These are phyloP conservation scores for Barnettozyma salicaria DNA, from an alignment of 805 yeast species.

Conservation along the genomic window DNA sequence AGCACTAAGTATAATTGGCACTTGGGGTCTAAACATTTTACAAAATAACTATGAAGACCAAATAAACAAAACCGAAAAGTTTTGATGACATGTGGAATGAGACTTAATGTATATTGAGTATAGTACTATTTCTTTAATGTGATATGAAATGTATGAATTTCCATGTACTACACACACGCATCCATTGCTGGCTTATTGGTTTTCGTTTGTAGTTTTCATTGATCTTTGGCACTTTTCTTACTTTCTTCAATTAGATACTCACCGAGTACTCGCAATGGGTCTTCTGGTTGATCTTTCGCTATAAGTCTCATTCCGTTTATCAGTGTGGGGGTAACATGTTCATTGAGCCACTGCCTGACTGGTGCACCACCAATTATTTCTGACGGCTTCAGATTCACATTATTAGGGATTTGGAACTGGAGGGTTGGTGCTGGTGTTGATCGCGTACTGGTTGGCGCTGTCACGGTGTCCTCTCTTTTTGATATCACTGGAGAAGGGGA, in stretches of 20 bases:
- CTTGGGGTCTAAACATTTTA: slow-evolving; percentile 69
- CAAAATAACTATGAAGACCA: slow-evolving; percentile 43
- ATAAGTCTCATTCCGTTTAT: slow-evolving; percentile 43
- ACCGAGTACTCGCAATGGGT: slow-evolving; percentile 49
- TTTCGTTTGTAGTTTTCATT: neutral
- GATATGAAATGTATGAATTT: no score
- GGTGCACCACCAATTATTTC: slow-evolving; percentile 68
- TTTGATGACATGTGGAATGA: slow-evolving; percentile 20
- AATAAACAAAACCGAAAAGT: slow-evolving; percentile 36
- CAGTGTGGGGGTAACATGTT: slow-evolving; percentile 55
- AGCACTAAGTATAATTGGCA: slow-evolving; percentile 68
- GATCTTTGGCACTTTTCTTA: slow-evolving; percentile 10
- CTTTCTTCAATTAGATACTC: slow-evolving; percentile 43
- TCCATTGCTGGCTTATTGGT: no score
- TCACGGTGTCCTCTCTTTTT: neutral
- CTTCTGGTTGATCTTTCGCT: slow-evolving; percentile 35
- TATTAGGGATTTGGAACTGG: slow-evolving; percentile 18
- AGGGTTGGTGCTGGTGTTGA: slow-evolving; percentile 15
- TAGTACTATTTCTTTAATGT: no score
- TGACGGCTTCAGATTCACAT: slow-evolving; percentile 28
- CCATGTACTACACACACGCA: no score
- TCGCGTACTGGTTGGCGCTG: slow-evolving; percentile 1
- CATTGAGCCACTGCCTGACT: slow-evolving; percentile 60
- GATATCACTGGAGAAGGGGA: neutral
- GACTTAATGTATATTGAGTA: neutral